Base-by-base conservation (phyloP, 2,329 filamentous ascomycete species). In the Celoporthe dispersa region DNA sequence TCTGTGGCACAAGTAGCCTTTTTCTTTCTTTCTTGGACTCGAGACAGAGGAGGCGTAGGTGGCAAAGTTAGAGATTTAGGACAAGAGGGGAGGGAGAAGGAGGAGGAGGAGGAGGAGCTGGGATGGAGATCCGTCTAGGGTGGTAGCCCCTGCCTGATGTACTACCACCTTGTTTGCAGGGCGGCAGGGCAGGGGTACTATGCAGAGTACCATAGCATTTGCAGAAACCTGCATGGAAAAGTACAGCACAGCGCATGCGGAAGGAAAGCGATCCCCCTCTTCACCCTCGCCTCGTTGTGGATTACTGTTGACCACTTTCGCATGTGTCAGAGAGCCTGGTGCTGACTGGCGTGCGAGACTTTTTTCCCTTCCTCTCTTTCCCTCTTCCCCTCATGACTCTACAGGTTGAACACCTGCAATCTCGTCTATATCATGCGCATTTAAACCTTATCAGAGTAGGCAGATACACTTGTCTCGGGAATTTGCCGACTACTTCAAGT, bases 151-250 rank as follows among this genome's bases (percentile, higher is more conserved):
- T 53, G 51, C 51, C n/a, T 28, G 51, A 9, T 53, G n/a, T 5
- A 14, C n/a, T 55, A 28, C 28, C 51, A n/a, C 51, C 51, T 28
- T 25, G 51, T 28, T 1, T 55, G 51, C 51, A 55, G 53, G 14
- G 53, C 25, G 14, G 12, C 53, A 57, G 53, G 53, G 28, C 28
- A 57, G 53, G 53, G 53, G 53, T 57, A 28, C 3, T 33, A 57
- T 31, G 53, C 53, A 57, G 53, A 57, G 28, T 57, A 2, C 25
- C 14, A 33, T 28, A 31, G 25, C 16, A 16, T 57, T 31, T 57
- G 53, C 53, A 57, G 14, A 57, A 57, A 31, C 53, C 25, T 57
- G 53, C 53, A 57, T 28, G 51, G 12, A 28, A 55, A 55, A 55
- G 51, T 28, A 28, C 51, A 55, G 51, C 12, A 31, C 51, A n/a